Percentiles rank a stretch among this genome's conserved stretches.
Conservation (phyloP, 192 early-diverging fungal genomes). For the Podila minutissima region DNA sequence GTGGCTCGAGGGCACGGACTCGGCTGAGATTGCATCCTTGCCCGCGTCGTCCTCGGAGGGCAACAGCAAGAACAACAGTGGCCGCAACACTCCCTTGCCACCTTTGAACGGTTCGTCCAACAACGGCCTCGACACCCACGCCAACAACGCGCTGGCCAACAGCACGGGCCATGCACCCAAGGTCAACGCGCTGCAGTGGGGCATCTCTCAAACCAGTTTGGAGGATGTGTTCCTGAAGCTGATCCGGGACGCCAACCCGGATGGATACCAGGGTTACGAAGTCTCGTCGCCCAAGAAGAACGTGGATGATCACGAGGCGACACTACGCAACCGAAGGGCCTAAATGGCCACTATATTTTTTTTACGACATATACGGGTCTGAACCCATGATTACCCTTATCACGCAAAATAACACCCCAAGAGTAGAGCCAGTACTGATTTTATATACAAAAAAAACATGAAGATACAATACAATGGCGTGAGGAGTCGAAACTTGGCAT, state of each 20-base stretch:
- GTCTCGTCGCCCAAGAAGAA: constrained; percentile 12
- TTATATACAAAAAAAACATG: no score
- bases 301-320: constrained; percentile 7
- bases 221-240: constrained; percentile 78
- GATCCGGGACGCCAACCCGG: constrained; percentile 55
- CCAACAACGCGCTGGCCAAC: constrained; percentile 7
- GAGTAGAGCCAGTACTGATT: no score
- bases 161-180: constrained; percentile 38
- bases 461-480: no score
- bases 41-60: not conserved
- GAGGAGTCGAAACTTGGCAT: no score
- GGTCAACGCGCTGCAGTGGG: constrained; percentile 53
- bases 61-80: constrained; percentile 27
- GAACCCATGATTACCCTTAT: no score
- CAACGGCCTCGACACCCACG: not conserved
- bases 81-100: constrained; percentile 20
- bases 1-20: constrained; percentile 61
- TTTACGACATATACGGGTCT: no score
- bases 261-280: constrained; percentile 57
- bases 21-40: constrained; percentile 14
- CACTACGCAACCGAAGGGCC: constrained; percentile 21
- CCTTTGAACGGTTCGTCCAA: not conserved
- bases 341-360: no score
- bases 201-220: constrained; percentile 71
- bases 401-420: no score